Evolutionary conservation across 2,329 filamentous ascomycete species (phyloP).

Genomic region (Herpotrichia juniperi): DNA sequence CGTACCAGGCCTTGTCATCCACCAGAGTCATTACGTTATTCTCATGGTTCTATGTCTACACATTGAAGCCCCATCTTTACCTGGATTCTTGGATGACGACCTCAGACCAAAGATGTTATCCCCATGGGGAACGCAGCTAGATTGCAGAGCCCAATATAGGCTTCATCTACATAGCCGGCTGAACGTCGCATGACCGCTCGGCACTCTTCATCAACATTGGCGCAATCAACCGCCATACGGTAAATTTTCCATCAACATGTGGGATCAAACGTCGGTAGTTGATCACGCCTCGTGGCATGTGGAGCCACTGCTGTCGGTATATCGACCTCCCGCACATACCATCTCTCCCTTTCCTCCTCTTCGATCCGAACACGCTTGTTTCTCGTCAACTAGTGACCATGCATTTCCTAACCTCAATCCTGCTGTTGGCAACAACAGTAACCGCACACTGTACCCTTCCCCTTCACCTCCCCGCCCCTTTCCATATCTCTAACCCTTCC

Average conservation of each 20-base stretch:
- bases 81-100: too few relatives aligned
- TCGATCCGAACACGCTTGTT: neutral
- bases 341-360: neutral
- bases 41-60: too few relatives aligned
- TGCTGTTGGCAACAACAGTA: slow-evolving; percentile 21
- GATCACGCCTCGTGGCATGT: neutral
- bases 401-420: slow-evolving; percentile 6
- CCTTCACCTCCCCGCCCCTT: neutral
- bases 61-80: too few relatives aligned
- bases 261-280: neutral
- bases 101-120: too few relatives aligned
- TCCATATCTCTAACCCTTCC: neutral
- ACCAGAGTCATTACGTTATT: too few relatives aligned
- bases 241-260: neutral
- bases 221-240: neutral
- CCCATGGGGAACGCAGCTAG: too few relatives aligned
- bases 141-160: too few relatives aligned
- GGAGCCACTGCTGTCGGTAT: neutral
- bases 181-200: too few relatives aligned
- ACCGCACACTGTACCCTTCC: slow-evolving; percentile 30
- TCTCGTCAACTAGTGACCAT: slow-evolving; percentile 6
- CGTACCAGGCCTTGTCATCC: too few relatives aligned
- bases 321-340: neutral
- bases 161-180: neutral
- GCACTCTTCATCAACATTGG: neutral